These are phyloP conservation scores for Colletotrichum destructivum DNA, from an alignment of 2,329 filamentous ascomycete species.

Conservation along the genomic window DNA sequence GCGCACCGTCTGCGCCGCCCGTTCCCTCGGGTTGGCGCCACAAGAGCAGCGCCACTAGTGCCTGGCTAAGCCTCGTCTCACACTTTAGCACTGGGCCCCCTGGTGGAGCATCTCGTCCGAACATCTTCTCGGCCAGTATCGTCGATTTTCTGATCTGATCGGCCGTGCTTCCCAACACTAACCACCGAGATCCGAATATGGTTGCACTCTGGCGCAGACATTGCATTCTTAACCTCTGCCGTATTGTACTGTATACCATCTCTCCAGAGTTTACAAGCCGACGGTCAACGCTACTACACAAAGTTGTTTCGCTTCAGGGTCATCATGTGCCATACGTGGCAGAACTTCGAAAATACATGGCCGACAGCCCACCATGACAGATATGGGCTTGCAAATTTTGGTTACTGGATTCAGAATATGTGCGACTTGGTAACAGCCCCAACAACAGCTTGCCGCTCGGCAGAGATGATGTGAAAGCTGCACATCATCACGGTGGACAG, in stretches of 20 bases:
- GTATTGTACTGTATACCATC: too few relatives aligned
- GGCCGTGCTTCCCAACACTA: not conserved
- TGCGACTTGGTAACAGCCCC: not conserved
- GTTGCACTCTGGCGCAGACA: not conserved
- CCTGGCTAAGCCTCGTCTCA: constrained; percentile 30
- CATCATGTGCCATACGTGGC: too few relatives aligned
- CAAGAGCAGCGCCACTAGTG: constrained; percentile 25
- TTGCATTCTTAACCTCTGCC: too few relatives aligned
- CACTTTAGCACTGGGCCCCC: not conserved
- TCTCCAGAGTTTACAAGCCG: too few relatives aligned
- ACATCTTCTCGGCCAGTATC: not conserved
- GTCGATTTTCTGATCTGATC: not conserved
- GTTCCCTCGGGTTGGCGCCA: constrained; percentile 31
- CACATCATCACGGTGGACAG: not conserved
- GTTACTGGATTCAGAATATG: not conserved
- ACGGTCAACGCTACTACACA: too few relatives aligned
- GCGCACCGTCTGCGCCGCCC: constrained; percentile 13
- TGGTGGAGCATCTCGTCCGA: constrained; percentile 37
- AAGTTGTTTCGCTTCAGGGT: too few relatives aligned
- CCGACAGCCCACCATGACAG: not conserved
- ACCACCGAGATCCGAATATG: not conserved
- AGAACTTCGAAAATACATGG: not conserved
- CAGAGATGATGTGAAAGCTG: not conserved
- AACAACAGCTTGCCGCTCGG: not conserved
- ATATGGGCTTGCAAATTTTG: not conserved